phyloP scores from a whole-genome alignment of 768 basidiomycete genomes.

The Lepiota venenata region DNA sequence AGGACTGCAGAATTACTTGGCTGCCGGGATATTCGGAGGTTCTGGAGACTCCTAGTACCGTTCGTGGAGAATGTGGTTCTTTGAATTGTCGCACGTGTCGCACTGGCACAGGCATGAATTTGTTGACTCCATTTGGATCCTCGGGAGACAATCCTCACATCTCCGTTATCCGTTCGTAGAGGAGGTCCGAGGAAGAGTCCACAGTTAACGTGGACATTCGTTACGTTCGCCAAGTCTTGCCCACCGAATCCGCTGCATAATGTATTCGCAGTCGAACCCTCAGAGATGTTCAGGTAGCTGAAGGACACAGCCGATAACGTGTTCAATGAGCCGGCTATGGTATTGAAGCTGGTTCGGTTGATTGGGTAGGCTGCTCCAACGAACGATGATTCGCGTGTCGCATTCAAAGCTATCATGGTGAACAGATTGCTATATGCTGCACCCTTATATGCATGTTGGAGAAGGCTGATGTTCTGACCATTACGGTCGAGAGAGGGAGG shows the following conservation, averaged over 20 bases:
- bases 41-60: neutral
- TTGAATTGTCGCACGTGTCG: slow-evolving; percentile 11
- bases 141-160: slow-evolving; percentile 3
- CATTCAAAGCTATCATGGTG: neutral
- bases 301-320: neutral
- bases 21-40: neutral
- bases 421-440: neutral
- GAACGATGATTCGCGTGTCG: neutral
- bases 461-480: neutral
- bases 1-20: neutral
- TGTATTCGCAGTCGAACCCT: too few species aligned
- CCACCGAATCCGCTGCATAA: slow-evolving; percentile 3
- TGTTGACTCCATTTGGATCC: slow-evolving; percentile 19
- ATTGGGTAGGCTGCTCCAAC: neutral
- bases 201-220: slow-evolving; percentile 17
- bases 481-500: neutral
- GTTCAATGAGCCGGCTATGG: too few species aligned
- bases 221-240: slow-evolving; percentile 16
- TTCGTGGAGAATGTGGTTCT: neutral
- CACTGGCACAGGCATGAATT: slow-evolving; percentile 17
- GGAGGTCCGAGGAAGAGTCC: slow-evolving; percentile 15
- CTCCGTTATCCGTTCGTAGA: slow-evolving; percentile 17
- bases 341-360: neutral
- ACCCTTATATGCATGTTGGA: neutral
- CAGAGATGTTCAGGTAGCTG: neutral